Base-by-base conservation (phyloP, 805 yeast genomes). In the Lipomyces yamadae region DNA sequence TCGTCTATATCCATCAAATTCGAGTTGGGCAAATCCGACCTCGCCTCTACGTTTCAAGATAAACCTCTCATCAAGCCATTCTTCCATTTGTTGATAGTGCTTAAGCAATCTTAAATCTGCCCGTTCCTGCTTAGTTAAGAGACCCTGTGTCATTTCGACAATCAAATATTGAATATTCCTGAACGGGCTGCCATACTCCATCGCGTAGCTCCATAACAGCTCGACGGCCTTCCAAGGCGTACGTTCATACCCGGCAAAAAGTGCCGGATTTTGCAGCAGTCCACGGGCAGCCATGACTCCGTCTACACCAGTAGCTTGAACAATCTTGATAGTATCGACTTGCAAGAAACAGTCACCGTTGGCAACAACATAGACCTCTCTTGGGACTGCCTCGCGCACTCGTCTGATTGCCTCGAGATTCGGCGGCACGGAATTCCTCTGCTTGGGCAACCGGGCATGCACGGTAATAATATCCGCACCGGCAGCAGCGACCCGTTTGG, bases 271-370 rank as follows among this genome's bases (percentile, higher is more conserved):
- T 35, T 85, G 81, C 60, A 95, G 79, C 2, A 91, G 81, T 0
- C 99, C 99, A 68, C 99, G 80, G 1, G 91, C 99, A 2, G 98
- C 89, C 99, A 95, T 95, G 6, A 95, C 90, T 6, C 98, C 99
- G 75, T 91, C 95, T 53, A 86, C 92, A 0, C 89, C 89, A 0
- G 98, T 92, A 61, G 76, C 76, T 11, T 83, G 79, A 0, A 86
- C 85, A 34, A 94, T 93, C 24, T 76, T 74, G 55, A 80, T 73
- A n/a, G 90, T 88, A 75, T 92, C 97, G 18, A 81, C 79, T 32
- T 86, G 78, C 0, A 84, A 75, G 74, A 89, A 89, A 74, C 97
- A 93, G 77, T 95, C 98, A n/a, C 99, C 99, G 74, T 95, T 95
- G 1, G 98, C 97, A n/a, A 95, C 89, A 0, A 95, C 92, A 0